Base-by-base conservation (phyloP, 2,329 filamentous ascomycete genomes). In the Xylaria sp. region DNA sequence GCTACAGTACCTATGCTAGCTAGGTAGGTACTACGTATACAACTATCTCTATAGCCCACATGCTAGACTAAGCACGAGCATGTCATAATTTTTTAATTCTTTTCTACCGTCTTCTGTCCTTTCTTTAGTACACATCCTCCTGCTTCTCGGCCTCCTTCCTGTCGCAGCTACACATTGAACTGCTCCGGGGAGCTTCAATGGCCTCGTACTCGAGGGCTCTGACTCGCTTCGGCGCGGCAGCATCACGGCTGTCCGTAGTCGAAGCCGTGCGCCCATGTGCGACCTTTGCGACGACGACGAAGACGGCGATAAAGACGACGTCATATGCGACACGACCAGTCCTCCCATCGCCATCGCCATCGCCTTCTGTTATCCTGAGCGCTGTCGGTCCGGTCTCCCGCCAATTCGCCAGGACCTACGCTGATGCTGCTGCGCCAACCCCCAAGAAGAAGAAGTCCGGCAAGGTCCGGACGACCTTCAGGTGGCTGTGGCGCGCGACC, bases 401-500 rank as follows among this genome's bases (percentile, higher is more conserved):
- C 77, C 74, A 77, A 79, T 82, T 83, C 75, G 77, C 78, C 65
- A 78, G 83, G 73, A 76, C 78, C 65, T 85, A 85, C 70, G 86
- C 87, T 62, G 85, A 88, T 73, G 82, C 77, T 73, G 82, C 77
- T 49, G 78, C 82, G 31, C 81, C 83, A 60, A 77, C 82, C 68
- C 80, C 84, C 60, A 83, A 81, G 75, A 80, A 80, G 75, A 80
- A 80, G 73, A 86, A 83, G 78, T 79, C 82, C 49, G 81, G 83
- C 75, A 88, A 89, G 77, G 90, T 96, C 81, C 82, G 89, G 65
- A 83, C 83, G 63, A 86, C 89, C 71, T 84, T 98, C 77, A 87
- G 87, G 78, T 97, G 92, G 90, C 81, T 90, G 65, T 98, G 93
- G 92, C 89, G 96, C 74, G 78, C 93, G 75, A 92, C 91, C 63